These are phyloP conservation scores for Pythium oligandrum DNA, from an alignment of 352 stramenopile species.

Conservation along the genomic window DNA sequence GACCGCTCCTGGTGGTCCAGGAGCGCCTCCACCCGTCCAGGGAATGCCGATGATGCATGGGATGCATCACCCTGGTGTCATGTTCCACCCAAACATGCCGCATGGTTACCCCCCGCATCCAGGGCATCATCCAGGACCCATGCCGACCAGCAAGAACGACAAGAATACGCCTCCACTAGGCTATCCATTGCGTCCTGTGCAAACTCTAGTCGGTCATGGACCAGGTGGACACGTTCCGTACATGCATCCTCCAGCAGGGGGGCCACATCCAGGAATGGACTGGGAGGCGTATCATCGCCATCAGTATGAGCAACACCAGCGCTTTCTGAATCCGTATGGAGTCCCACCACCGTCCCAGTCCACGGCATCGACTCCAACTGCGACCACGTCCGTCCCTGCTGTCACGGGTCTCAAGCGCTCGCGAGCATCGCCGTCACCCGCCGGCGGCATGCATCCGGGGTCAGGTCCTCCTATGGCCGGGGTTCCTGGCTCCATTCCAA, in stretches of 20 bases:
- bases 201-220: conserved; percentile 6
- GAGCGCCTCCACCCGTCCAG: not conserved
- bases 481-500: not conserved
- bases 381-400: conserved; percentile 11
- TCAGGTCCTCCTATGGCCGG: too few species aligned
- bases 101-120: too few species aligned
- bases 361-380: not conserved
- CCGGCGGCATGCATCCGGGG: too few species aligned
- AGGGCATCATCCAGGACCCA: too few species aligned
- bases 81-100: too few species aligned
- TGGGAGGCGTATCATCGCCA: conserved; percentile 30
- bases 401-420: conserved; percentile 16
- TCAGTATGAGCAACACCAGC: conserved; percentile 14
- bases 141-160: too few species aligned
- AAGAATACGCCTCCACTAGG: too few species aligned
- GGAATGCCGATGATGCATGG: too few species aligned
- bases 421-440: not conserved
- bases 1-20: not conserved
- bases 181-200: conserved; percentile 17
- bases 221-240: too few species aligned
- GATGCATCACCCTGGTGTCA: too few species aligned
- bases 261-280: conserved; percentile 8
- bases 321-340: conserved; percentile 11
- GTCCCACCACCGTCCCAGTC: conserved; percentile 1
- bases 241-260: too few species aligned